These are phyloP conservation scores for Xanthoconium purpureum DNA, from an alignment of 768 basidiomycete genomes.

Conservation along the genomic window DNA sequence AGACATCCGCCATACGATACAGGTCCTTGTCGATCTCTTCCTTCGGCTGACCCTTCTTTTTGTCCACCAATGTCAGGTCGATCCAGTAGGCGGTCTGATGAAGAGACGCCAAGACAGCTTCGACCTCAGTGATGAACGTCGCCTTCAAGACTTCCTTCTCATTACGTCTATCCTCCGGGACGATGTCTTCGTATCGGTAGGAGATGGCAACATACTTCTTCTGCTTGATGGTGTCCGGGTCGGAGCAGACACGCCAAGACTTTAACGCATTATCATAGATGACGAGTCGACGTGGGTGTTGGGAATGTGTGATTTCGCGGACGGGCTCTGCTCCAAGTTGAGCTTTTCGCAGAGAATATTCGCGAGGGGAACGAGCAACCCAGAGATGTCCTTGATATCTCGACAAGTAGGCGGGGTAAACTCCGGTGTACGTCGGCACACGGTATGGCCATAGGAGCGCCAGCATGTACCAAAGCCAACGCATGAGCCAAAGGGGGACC, in stretches of 20 bases:
- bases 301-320: constrained; percentile 8
- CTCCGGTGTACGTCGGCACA: not conserved
- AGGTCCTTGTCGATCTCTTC: too few species aligned
- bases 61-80: too few species aligned
- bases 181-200: not conserved
- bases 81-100: constrained; percentile 16
- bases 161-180: not conserved
- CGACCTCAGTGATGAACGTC: constrained; percentile 6
- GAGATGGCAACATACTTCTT: constrained; percentile 9
- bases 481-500: constrained; percentile 9
- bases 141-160: not conserved
- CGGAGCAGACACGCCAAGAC: constrained; percentile 2
- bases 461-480: constrained; percentile 18
- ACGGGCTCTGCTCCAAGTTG: not conserved
- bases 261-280: constrained; percentile 4
- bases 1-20: too few species aligned
- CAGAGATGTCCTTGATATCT: constrained; percentile 24
- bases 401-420: constrained; percentile 13
- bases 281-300: constrained; percentile 16
- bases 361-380: constrained; percentile 20
- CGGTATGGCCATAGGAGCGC: constrained; percentile 14
- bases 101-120: constrained; percentile 5
- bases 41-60: too few species aligned
- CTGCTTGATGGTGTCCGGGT: constrained; percentile 2
- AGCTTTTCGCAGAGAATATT: constrained; percentile 16